Evolutionary conservation across 148 eudicot species (phyloP).

Genomic region (Heliosperma pusillum): DNA sequence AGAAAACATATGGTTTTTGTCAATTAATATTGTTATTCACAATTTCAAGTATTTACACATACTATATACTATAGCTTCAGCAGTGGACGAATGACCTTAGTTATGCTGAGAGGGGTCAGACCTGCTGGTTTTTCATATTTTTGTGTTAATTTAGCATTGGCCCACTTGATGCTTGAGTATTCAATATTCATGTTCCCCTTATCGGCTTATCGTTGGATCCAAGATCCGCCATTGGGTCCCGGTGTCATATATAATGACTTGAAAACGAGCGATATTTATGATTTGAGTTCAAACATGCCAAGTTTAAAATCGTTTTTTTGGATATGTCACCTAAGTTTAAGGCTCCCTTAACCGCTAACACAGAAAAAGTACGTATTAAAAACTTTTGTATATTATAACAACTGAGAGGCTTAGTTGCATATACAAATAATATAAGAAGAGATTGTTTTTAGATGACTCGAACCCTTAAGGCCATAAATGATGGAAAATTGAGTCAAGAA

Average conservation of each 20-base stretch:
- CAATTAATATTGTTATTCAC: background rate
- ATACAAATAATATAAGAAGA: background rate
- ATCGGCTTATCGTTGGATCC: no score
- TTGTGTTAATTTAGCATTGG: no score
- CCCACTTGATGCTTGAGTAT: no score
- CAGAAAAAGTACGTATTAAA: background rate
- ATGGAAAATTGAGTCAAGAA: background rate
- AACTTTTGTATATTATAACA: background rate
- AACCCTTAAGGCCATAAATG: background rate
- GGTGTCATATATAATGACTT: background rate
- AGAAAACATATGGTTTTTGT: background rate
- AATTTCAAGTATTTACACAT: background rate
- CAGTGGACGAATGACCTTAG: no score
- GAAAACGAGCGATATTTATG: background rate
- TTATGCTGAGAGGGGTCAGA: no score
- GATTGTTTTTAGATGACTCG: background rate
- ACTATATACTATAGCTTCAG: no score
- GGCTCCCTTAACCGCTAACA: no score
- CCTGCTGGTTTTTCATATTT: no score
- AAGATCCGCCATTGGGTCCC: background rate
- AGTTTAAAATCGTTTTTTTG: background rate
- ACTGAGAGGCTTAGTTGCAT: background rate
- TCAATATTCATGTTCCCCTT: no score
- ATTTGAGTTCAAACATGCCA: background rate
- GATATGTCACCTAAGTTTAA: background rate